phyloP scores from a whole-genome alignment of 1,284 basidiomycete species.

The Cutaneotrichosporon arboriforme region DNA sequence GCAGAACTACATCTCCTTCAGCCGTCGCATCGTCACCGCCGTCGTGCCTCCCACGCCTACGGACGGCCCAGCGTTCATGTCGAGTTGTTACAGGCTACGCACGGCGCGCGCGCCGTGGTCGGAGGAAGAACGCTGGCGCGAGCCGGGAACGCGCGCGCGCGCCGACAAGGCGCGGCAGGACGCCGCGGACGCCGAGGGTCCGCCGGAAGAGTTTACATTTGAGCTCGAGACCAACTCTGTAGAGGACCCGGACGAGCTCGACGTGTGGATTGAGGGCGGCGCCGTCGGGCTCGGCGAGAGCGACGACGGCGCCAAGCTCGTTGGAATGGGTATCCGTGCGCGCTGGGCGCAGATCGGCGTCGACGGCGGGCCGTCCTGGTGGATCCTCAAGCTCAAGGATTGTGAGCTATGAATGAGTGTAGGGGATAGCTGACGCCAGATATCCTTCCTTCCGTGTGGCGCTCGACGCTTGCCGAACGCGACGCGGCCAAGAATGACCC shows the following conservation, averaged over 20 bases:
- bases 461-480: constrained; percentile 9
- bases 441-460: constrained; percentile 26
- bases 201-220: neutral
- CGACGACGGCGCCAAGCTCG: constrained; percentile 8
- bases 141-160: neutral
- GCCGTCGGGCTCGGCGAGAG: constrained; percentile 1
- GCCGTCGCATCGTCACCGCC: constrained; percentile 24
- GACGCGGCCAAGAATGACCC: constrained; percentile 2
- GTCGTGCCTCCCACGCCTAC: constrained; percentile 14
- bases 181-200: constrained; percentile 7
- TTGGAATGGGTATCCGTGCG: constrained; percentile 36
- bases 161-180: neutral
- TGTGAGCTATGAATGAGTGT: constrained; percentile 22
- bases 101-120: constrained; percentile 36
- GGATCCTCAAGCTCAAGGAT: constrained; percentile 38
- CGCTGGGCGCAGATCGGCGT: constrained; percentile 35
- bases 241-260: constrained; percentile 20
- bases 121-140: constrained; percentile 28
- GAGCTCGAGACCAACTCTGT: constrained; percentile 26
- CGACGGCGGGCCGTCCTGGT: constrained; percentile 25
- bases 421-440: constrained; percentile 19
- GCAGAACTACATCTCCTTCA: constrained; percentile 28
- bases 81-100: constrained; percentile 19
- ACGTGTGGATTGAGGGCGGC: constrained; percentile 24
- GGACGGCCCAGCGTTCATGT: constrained; percentile 10